Conservation (phyloP, 2,329 filamentous ascomycete species). For the Leptographium lundbergii region DNA sequence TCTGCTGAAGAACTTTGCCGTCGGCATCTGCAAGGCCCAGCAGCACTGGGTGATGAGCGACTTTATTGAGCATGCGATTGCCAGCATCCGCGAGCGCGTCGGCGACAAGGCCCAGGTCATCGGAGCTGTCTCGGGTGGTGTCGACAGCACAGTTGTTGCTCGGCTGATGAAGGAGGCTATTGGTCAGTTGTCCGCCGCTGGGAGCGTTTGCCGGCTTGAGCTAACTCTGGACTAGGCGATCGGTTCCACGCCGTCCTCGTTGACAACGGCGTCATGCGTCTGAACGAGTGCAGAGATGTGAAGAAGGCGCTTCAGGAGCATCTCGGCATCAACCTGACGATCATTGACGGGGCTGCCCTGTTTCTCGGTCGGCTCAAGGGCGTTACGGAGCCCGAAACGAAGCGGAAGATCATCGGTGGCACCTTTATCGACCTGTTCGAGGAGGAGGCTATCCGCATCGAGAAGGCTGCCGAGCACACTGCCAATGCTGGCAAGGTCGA, state of each 20-base stretch:
- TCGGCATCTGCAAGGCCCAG: constrained; percentile 66
- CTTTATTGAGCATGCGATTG: constrained; percentile 72
- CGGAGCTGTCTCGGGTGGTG: constrained; percentile 51
- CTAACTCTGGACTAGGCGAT: constrained; percentile 24
- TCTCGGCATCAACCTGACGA: constrained; percentile 80
- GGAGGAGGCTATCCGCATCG: constrained; percentile 56
- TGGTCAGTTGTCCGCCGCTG: constrained; percentile 15
- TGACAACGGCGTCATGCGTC: constrained; percentile 68
- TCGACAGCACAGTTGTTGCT: constrained; percentile 80
- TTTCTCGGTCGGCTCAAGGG: constrained; percentile 71
- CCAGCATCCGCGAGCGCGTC: constrained; percentile 67
- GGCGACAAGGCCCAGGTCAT: constrained; percentile 68
- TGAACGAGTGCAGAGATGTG: constrained; percentile 74
- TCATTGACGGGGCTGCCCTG: constrained; percentile 64
- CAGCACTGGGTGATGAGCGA: constrained; percentile 77
- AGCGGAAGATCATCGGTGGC: constrained; percentile 67
- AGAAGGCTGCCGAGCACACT: constrained; percentile 55
- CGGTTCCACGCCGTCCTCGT: constrained; percentile 59
- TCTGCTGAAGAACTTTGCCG: constrained; percentile 69
- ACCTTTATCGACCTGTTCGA: constrained; percentile 60
- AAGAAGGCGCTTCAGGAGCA: constrained; percentile 66
- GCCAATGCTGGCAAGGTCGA: constrained; percentile 61
- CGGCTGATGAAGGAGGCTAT: constrained; percentile 68
- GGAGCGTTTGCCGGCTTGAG: background rate
- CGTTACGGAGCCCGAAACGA: constrained; percentile 62